Base-by-base conservation (phyloP, 768 basidiomycete species). In the Boletus rex-veris region DNA sequence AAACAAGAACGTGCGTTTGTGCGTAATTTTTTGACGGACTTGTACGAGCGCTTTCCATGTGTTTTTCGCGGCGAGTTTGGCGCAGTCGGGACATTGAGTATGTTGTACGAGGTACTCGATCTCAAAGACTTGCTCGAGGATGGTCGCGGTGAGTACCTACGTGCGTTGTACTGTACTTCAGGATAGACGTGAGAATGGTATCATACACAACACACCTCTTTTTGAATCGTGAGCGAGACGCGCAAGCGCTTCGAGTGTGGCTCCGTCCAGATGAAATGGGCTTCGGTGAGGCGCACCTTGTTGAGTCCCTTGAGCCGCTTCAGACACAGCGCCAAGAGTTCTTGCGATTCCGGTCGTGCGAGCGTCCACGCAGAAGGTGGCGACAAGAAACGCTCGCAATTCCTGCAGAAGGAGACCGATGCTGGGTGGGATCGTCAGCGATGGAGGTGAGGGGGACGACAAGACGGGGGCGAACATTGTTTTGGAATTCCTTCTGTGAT, bases 221-320 rank as follows among this genome's bases (percentile, higher is more conserved):
- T 99, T 75, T 99, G 97, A 57, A 99, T 94, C 0, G 96, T 97
- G 63, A 99, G 74, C 49, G 96, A 96, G 51, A 99, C 85, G 44
- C 92, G 82, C 57, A 98, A 70, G 36, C 97, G 82, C 66, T 95
- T 94, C 37, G 91, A 94, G 73, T 99, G 96, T 3, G 97, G 97
- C 67, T 99, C 97, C 19, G 97, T 99, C 97, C 97, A 99, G 64
- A 98, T 92, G 71, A 98, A 98, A 58, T 93, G 91, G 3, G 97
- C 97, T 58, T 98, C 96, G n/a, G 97, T 95, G 40, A 99, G 74
- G 45, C 96, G 89, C 26, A 98, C 93, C 77, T 92, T 95, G 63
- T 84, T 87, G 21, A 98, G 77, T 3, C 94, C 94, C 67, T 95
- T 96, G 63, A 98, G 83, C 71, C 95, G 96, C 69, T 90, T 92